A percentile compares a stretch with the other conserved stretches of the same genome.
Evolutionary conservation across 495 filamentous ascomycete species (phyloP).

Genomic region (Saxispiralis lemnorum): DNA sequence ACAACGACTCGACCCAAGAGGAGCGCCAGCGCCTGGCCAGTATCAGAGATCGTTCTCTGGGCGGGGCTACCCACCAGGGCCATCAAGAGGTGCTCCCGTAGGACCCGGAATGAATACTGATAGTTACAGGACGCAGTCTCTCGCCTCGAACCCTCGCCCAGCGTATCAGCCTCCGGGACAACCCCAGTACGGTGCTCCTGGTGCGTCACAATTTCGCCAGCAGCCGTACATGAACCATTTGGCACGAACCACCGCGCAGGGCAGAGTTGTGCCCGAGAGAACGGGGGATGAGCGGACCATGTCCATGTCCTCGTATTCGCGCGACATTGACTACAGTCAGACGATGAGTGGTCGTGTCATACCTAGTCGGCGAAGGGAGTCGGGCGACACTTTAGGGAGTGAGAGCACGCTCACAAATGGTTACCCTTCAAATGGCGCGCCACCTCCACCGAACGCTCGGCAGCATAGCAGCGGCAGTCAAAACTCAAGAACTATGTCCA

Average conservation of each 20-base stretch:
- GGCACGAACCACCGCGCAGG: slow-evolving; percentile 71
- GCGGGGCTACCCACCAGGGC: slow-evolving; percentile 30
- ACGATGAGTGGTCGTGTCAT: slow-evolving; percentile 86
- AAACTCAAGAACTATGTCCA: slow-evolving; percentile 58
- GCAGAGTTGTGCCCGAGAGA: slow-evolving; percentile 74
- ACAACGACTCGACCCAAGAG: slow-evolving; percentile 50
- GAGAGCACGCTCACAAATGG: slow-evolving; percentile 9
- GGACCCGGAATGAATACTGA: slow-evolving; percentile 67
- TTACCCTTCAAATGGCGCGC: slow-evolving; percentile 5
- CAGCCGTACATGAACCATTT: slow-evolving; percentile 44
- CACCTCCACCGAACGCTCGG: slow-evolving; percentile 16
- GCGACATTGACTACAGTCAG: slow-evolving; percentile 62
- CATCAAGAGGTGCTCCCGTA: slow-evolving; percentile 17
- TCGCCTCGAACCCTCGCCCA: slow-evolving; percentile 55
- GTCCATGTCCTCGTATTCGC: slow-evolving; percentile 77
- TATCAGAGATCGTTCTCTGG: slow-evolving; percentile 10
- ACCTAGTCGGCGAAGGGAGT: slow-evolving; percentile 44
- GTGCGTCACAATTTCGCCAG: slow-evolving; percentile 58
- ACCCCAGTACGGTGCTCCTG: slow-evolving; percentile 40
- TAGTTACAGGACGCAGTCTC: slow-evolving; percentile 74
- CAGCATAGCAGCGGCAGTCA: slow-evolving; percentile 23
- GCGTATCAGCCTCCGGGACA: slow-evolving; percentile 44
- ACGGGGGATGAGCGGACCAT: slow-evolving; percentile 75
- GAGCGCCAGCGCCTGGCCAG: slow-evolving; percentile 9
- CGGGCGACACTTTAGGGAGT: slow-evolving; percentile 19